These are phyloP conservation scores for Microbotryum lychnidis-dioicae DNA, from an alignment of 1,284 basidiomycete genomes.

Conservation along the genomic window DNA sequence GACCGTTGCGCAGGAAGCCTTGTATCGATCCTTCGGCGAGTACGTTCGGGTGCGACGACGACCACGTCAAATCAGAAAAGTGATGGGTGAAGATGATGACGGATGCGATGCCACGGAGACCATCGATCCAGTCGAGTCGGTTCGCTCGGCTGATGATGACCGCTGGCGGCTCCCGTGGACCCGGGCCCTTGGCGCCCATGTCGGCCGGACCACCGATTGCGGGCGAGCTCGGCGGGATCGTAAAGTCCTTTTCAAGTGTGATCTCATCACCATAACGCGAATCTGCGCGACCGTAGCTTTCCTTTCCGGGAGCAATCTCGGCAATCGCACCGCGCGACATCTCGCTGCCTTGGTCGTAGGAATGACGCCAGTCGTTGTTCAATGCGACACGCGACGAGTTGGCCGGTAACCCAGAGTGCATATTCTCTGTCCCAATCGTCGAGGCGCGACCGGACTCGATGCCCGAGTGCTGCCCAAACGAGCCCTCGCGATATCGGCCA, in stretches of 20 bases:
- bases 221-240: constrained; percentile 33
- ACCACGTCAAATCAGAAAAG: constrained; percentile 42
- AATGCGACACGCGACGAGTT: constrained; percentile 38
- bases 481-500: constrained; percentile 35
- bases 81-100: constrained; percentile 43
- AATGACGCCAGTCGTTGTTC: constrained; percentile 38
- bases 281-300: constrained; percentile 32
- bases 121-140: constrained; percentile 43
- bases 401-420: constrained; percentile 31
- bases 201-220: constrained; percentile 22
- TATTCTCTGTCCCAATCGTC: constrained; percentile 37
- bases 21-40: constrained; percentile 38
- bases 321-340: constrained; percentile 26
- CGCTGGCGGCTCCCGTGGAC: constrained; percentile 28
- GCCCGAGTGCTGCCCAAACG: constrained; percentile 33
- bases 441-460: constrained; percentile 37
- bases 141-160: constrained; percentile 37
- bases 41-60: constrained; percentile 37
- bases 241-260: constrained; percentile 29
- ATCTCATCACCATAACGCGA: constrained; percentile 24
- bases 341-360: constrained; percentile 35
- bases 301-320: constrained; percentile 32
- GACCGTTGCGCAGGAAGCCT: constrained; percentile 38
- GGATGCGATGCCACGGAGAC: constrained; percentile 41
- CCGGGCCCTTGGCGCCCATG: constrained; percentile 5